Conservation (phyloP, 257 asterid species). For the Echites panduratus region DNA sequence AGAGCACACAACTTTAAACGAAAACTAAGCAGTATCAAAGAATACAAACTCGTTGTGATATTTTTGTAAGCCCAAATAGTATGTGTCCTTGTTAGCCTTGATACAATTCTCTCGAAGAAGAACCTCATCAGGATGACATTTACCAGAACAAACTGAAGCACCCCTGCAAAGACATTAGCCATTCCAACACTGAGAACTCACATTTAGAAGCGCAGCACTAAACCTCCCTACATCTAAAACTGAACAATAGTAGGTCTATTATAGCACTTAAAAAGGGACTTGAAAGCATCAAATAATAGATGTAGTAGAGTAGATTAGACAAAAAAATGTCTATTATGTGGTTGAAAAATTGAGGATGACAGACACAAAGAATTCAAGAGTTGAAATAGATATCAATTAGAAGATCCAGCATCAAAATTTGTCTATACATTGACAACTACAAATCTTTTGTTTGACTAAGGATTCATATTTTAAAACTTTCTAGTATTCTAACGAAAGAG, state of each 20-base stretch:
- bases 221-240: neutral
- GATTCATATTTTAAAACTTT: neutral
- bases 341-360: neutral
- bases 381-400: neutral
- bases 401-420: neutral
- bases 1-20: neutral
- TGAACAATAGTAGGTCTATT: neutral
- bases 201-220: neutral
- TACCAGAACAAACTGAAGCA: conserved; percentile 64
- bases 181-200: neutral
- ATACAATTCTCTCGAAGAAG: conserved; percentile 45
- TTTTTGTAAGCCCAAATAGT: conserved; percentile 54
- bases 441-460: neutral
- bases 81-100: conserved; percentile 54
- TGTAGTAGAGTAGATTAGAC: neutral
- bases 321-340: neutral
- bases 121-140: conserved; percentile 77
- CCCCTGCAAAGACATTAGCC: conserved; percentile 55
- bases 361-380: neutral
- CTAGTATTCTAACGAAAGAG: neutral
- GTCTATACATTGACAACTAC: neutral
- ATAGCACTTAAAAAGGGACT: neutral
- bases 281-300: neutral
- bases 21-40: conserved; percentile 1
- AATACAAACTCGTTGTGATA: conserved; percentile 64